Percentiles rank a stretch among this genome's conserved stretches.
Evolutionary conservation across 2,329 filamentous ascomycete species (phyloP).

Genomic region (Madurella fahalii): DNA sequence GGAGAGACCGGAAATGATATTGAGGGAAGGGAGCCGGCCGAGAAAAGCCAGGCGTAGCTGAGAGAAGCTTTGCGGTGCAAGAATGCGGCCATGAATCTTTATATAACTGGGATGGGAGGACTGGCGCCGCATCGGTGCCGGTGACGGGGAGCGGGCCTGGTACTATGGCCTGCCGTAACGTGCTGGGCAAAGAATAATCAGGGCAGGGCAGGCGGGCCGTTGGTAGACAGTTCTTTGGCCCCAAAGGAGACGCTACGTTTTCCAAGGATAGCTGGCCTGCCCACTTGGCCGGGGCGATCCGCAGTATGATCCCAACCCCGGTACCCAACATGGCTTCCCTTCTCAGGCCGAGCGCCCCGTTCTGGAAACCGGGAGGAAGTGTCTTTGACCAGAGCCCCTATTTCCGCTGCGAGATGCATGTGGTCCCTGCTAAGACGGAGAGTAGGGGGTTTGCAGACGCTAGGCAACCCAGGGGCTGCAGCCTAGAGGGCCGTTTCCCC

Average conservation of each 20-base stretch:
- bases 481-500: background rate
- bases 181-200: slow-evolving; percentile 3
- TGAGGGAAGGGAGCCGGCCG: background rate
- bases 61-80: background rate
- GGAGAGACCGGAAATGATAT: slow-evolving; percentile 6
- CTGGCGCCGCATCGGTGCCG: background rate
- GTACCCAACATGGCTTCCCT: no score
- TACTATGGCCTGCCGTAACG: slow-evolving; percentile 4
- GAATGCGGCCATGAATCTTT: background rate
- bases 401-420: slow-evolving; percentile 12
- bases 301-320: background rate
- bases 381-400: slow-evolving; percentile 9
- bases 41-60: background rate
- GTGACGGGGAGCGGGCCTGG: background rate
- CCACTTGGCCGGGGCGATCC: slow-evolving; percentile 7
- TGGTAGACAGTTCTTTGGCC: slow-evolving; percentile 3
- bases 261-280: background rate
- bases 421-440: background rate
- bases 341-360: background rate
- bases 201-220: slow-evolving; percentile 1
- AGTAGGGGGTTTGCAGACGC: background rate
- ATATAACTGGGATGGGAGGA: background rate
- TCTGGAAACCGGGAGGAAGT: background rate
- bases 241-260: background rate
- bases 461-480: slow-evolving; percentile 9